These are phyloP conservation scores for Tolypocladium nubicola DNA, from an alignment of 2,329 filamentous ascomycete species.

Conservation along the genomic window DNA sequence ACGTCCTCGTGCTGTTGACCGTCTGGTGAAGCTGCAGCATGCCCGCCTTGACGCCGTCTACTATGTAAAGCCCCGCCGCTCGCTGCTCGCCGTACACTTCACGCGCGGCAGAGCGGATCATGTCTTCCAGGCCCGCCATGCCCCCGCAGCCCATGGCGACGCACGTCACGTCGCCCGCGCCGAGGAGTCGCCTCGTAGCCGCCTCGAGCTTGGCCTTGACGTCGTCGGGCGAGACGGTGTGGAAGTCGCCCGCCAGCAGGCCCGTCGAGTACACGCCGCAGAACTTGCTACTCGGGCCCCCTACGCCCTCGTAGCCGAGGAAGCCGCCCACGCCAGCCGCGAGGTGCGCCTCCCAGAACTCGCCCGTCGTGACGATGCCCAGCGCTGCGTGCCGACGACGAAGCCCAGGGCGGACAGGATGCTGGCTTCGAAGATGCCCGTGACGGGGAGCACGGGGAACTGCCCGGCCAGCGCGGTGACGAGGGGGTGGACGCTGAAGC, in stretches of 20 bases:
- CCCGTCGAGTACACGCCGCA: conserved; percentile 77
- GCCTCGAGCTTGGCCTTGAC: conserved; percentile 56
- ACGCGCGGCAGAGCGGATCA: conserved; percentile 58
- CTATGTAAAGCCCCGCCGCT: conserved; percentile 35
- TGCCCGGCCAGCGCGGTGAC: conserved; percentile 44
- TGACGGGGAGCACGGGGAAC: conserved; percentile 12
- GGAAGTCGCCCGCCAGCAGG: conserved; percentile 68
- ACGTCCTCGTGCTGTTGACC: conserved; percentile 31
- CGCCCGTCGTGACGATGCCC: conserved; percentile 83
- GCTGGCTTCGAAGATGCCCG: conserved; percentile 81
- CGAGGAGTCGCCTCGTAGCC: conserved; percentile 58
- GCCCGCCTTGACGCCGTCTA: conserved; percentile 72
- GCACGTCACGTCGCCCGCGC: conserved; percentile 45
- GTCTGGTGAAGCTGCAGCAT: conserved; percentile 50
- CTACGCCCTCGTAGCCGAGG: conserved; percentile 39
- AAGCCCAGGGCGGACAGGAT: conserved; percentile 53
- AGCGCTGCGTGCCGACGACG: conserved; percentile 33
- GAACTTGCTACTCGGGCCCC: conserved; percentile 41
- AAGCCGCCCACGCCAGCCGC: conserved; percentile 52
- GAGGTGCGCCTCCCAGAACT: conserved; percentile 71
- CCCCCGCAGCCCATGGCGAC: conserved; percentile 84
- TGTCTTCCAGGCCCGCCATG: conserved; percentile 76
- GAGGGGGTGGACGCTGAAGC: conserved; percentile 77
- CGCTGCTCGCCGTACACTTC: conserved; percentile 29
- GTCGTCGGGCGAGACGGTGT: conserved; percentile 53